Base-by-base conservation (phyloP, 2,329 filamentous ascomycete genomes). In the Incumbomyces delicatus region DNA sequence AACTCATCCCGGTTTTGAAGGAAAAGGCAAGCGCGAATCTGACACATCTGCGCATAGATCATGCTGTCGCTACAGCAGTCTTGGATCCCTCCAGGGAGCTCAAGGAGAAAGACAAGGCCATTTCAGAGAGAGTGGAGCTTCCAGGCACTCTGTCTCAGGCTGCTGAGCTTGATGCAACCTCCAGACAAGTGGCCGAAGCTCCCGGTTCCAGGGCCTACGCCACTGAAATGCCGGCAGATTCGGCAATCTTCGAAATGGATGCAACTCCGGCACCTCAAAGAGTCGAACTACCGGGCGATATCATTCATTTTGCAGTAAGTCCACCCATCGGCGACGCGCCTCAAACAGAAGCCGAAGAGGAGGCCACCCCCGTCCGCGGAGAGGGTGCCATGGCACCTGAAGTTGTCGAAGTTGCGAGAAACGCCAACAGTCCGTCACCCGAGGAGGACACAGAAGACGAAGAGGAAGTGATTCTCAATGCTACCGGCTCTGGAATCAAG, bases 41-140 rank as follows among this genome's bases (percentile, higher is more conserved):
- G 53, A 73, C 67, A 2, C 77, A 76, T 55, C 57, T 81, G 10
- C 67, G 77, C 34, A 65, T 77, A 20, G 73, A 79, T 48, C 75
- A 79, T 61, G 63, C 68, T 27, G 56, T 80, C 13, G 60, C 78
- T 31, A 79, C 75, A 0, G 63, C 72, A 48, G 66, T 72, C 41
- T 54, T 62, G 1, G 63, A 63, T 0, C 44, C 22, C 6, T 5
- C 41, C 7, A 39, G 29, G 14, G 32, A 42, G n/a, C 39, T 35
- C 22, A 35, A 32, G 22, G 44, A 41, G 30, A 46, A 27, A 50
- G 6, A 64, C 58, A 41, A 64, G 68, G 16, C 44, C 49, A 13
- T 37, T 52, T 14, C 58, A 59, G 18, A 30, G 13, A 37, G 16
- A 27, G 31, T 22, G 12, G 56, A 57, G 38, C 38, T 54, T 14